Evolutionary conservation across 192 early-diverging fungal species (phyloP), one percentile per base, ranked within the genome.

Genomic region (Obelidium mucronatum): DNA sequence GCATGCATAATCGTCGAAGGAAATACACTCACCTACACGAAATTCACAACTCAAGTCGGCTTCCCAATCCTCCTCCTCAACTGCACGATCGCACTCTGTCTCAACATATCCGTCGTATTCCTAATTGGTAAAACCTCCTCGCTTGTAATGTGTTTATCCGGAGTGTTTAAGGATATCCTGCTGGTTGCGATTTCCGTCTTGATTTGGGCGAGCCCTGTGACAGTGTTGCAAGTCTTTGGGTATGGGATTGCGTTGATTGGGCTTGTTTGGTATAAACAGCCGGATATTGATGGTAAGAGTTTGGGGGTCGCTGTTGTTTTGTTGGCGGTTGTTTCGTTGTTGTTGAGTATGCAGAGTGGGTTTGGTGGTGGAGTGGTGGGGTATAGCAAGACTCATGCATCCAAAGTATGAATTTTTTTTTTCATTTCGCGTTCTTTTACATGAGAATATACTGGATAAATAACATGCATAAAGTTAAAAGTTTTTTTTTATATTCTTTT

Each of bases 71-170:
- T 83, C 31, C 26, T 83, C 6, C 59, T 71, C 28, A 83, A 83
- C 69, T 70, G 70, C 42, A 4, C 40, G 28, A 52, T 80, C 17
- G 82, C 82, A n/a, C 73, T 83, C 63, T 51, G 8, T n/a, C 73
- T 83, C 37, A 83, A 83, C 63, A 39, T 78, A 15, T 76, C 79
- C 5, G 64, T 83, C 53, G 79, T 83, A 1, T 78, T 78, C 39
- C 39, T 83, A 77, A 80, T 83, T 64, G 77, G 77, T 8, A 60
- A 73, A 30, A 80, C 82, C n/a, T 83, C 82, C 31, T 79, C 79
- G 19, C 77, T 81, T 59, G 79, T 81, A 26, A 73, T 83, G 51
- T 78, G 75, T 53, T 70, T 80, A 8, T 78, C 67, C 34, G 82
- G 82, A 30, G 74, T 83, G 2, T 42, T 80, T 19, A 83, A 83